Evolutionary conservation across 2,329 filamentous ascomycete species (phyloP), one percentile per base, ranked within the genome.

Genomic region (Onygenales sp.): DNA sequence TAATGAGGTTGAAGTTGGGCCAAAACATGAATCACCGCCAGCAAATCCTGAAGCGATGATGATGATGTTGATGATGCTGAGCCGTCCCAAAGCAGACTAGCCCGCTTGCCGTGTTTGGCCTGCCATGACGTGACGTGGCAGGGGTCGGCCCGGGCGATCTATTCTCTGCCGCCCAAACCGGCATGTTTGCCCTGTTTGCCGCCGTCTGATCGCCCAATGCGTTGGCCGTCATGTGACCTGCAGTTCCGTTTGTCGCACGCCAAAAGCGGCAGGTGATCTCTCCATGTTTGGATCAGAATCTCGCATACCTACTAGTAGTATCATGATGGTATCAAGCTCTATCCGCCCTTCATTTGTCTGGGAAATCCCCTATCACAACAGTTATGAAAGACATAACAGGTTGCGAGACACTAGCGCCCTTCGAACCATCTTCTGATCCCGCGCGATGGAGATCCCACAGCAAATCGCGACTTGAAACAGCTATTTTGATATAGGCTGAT

Each of bases 101-200:
- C 21, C 46, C 45, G 14, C 51, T 47, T 52, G 34, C 47, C 36
- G 40, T 43, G 27, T 31, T 39, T 21, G 48, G 10, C 33, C 17
- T 31, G 39, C 50, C 40, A 53, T 55, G 54, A 55, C 54, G 52
- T 54, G 52, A 51, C 48, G 51, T 47, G 48, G 51, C 11, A 17
- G 45, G 27, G 32, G 2, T 34, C 34, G 14, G 31, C 31, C 50
- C 42, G 50, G 32, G 31, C 14, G 13, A 46, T 42, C 40, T 37
- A 17, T 46, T 37, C 2, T 46, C 50, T 33, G 34, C 17, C 4
- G 3, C 36, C 37, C 17, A 42, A 21, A 17, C 27, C 31, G 32
- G 44, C 9, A 31, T 49, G 34, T 42, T 49, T 49, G 37, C 21
- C 6, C 27, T 13, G 11, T 42, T 49, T 42, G 34, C 46, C 31